Conservation (phyloP, 2,329 filamentous ascomycete genomes). For the Aspergillus nomiae region DNA sequence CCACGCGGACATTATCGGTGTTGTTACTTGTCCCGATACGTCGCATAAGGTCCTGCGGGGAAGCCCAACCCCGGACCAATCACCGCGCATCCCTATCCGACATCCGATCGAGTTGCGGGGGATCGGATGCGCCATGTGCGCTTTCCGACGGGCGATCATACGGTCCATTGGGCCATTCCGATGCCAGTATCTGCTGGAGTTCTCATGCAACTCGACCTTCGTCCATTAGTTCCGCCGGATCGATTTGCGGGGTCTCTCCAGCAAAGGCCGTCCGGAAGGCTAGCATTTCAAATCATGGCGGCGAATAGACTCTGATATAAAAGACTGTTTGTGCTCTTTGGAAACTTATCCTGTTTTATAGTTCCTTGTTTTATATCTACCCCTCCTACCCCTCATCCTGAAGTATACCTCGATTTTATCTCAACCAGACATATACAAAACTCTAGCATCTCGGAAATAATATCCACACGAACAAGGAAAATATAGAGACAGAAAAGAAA, state of each 20-base stretch:
- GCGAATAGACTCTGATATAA: neutral
- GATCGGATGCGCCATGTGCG: conserved; percentile 21
- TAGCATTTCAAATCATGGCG: conserved; percentile 12
- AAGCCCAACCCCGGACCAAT: neutral
- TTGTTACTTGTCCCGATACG: neutral
- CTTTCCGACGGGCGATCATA: conserved; percentile 10
- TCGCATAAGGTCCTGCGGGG: neutral
- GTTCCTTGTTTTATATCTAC: neutral
- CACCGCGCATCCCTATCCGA: conserved; percentile 6
- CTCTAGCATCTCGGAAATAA: neutral
- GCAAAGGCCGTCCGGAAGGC: conserved; percentile 6
- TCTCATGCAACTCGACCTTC: neutral
- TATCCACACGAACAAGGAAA: too few species aligned
- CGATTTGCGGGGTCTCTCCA: neutral
- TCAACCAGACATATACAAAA: neutral
- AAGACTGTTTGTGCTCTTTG: neutral
- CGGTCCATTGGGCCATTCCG: conserved; percentile 2
- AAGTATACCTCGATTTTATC: neutral
- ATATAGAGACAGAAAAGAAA: neutral
- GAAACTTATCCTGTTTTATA: neutral
- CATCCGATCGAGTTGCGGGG: conserved; percentile 23
- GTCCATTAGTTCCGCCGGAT: neutral
- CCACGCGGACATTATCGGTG: neutral
- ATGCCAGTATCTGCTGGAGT: conserved; percentile 14
- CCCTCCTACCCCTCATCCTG: neutral